phyloP scores from a whole-genome alignment of 2,329 filamentous ascomycete genomes.

The Penicillium sp. region DNA sequence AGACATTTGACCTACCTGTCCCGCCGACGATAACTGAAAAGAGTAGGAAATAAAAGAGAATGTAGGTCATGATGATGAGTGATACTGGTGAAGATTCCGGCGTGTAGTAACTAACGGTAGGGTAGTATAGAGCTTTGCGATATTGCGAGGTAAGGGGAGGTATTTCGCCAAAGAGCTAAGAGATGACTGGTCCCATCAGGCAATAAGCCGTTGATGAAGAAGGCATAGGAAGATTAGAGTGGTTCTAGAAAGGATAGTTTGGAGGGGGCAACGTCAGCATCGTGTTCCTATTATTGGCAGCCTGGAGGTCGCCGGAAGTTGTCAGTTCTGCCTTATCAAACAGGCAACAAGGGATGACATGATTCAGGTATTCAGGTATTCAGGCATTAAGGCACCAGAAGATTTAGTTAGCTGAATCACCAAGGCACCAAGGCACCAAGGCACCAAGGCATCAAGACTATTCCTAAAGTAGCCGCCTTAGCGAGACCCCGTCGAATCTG shows the following conservation, averaged over 20 bases:
- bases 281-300: not conserved
- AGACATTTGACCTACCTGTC: constrained; percentile 55
- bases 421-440: constrained; percentile 17
- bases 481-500: constrained; percentile 29
- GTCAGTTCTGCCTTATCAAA: constrained; percentile 1
- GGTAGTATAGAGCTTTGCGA: not conserved
- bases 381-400: constrained; percentile 9
- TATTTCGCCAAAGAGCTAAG: not conserved
- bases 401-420: too few relatives aligned
- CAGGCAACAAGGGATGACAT: not conserved
- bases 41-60: constrained; percentile 74
- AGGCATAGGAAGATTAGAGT: not conserved
- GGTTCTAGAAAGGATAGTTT: not conserved
- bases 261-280: constrained; percentile 6
- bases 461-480: constrained; percentile 39
- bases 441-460: constrained; percentile 19
- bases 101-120: not conserved
- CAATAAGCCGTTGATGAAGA: not conserved
- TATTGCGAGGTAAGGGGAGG: not conserved
- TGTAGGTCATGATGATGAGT: constrained; percentile 60
- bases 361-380: constrained; percentile 7
- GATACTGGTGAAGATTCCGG: not conserved
- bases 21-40: constrained; percentile 69
- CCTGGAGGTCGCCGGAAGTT: constrained; percentile 7
- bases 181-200: not conserved